A percentile compares a stretch with the other conserved stretches of the same genome.
phyloP scores from a whole-genome alignment of 1,139 yeast genomes.

The Saccharomyces pastorianus region DNA sequence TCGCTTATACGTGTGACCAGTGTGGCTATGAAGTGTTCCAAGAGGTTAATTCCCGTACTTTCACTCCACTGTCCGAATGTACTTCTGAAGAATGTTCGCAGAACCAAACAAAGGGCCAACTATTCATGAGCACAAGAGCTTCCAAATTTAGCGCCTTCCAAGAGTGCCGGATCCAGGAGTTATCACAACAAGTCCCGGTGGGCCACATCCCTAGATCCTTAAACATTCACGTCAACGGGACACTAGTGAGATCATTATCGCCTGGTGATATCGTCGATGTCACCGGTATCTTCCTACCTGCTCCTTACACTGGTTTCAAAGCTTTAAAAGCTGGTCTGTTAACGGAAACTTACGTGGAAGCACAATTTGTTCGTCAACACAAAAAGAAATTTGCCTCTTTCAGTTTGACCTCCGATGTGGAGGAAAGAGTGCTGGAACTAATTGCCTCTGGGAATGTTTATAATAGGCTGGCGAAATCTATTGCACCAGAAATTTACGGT shows the following conservation, averaged over 20 bases:
- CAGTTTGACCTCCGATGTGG: conserved; percentile 50
- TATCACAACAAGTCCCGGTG: conserved; percentile 93
- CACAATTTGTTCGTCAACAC: conserved; percentile 78
- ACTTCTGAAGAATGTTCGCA: conserved; percentile 70
- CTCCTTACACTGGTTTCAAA: conserved; percentile 91
- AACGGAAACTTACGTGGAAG: conserved; percentile 89
- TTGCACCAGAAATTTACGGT: conserved; percentile 97
- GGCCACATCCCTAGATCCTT: conserved; percentile 93
- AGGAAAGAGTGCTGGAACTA: conserved; percentile 47
- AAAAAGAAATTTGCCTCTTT: conserved; percentile 76
- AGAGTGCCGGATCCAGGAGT: conserved; percentile 89
- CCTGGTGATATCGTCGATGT: conserved; percentile 96
- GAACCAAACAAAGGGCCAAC: conserved; percentile 79
- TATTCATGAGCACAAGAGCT: conserved; percentile 90
- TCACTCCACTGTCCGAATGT: conserved; percentile 81
- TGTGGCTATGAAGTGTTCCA: conserved; percentile 97
- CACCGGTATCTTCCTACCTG: conserved; percentile 85
- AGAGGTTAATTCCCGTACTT: conserved; percentile 78
- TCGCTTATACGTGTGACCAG: conserved; percentile 94
- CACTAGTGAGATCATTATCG: conserved; percentile 72
- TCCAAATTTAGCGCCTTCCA: conserved; percentile 93
- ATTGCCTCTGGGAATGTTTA: conserved; percentile 61
- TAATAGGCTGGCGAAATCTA: conserved; percentile 72
- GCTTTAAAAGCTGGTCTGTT: conserved; percentile 87
- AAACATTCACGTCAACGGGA: conserved; percentile 81